phyloP scores from a whole-genome alignment of 2,329 filamentous ascomycete species.

The Coniochaeta hoffmannii region DNA sequence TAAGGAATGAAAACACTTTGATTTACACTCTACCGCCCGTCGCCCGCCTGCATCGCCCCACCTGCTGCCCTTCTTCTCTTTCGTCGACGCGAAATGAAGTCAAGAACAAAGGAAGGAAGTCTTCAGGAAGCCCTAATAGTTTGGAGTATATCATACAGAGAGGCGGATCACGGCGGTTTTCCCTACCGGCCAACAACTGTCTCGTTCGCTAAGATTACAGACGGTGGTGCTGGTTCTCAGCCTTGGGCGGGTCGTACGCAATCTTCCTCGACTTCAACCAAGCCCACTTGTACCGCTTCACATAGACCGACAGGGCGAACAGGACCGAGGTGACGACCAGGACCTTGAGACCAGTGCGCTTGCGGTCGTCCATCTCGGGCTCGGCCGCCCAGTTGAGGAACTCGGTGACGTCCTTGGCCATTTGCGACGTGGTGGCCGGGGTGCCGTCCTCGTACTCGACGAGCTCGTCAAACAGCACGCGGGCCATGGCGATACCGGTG shows the following conservation, averaged over 20 bases:
- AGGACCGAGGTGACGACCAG: conserved; percentile 71
- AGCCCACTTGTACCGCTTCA: conserved; percentile 99
- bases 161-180: conserved; percentile 12
- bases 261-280: conserved; percentile 94
- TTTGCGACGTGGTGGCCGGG: conserved; percentile 90
- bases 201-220: conserved; percentile 27
- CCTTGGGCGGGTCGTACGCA: conserved; percentile 70
- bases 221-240: conserved; percentile 35
- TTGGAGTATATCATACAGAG: conserved; percentile 24
- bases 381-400: conserved; percentile 99
- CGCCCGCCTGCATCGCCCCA: conserved; percentile 21
- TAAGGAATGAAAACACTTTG: conserved; percentile 24
- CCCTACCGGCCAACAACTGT: not conserved
- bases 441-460: conserved; percentile 98
- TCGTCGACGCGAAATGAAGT: conserved; percentile 17
- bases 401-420: conserved; percentile 98
- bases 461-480: conserved; percentile 93
- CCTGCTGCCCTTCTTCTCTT: conserved; percentile 16
- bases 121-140: conserved; percentile 18
- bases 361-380: conserved; percentile 98
- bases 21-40: conserved; percentile 32
- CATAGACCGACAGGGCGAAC: conserved; percentile 86
- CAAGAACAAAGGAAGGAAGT: conserved; percentile 21
- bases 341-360: conserved; percentile 99
- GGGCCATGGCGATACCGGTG: conserved; percentile 97